phyloP scores from a whole-genome alignment of 768 basidiomycete species.

The Panaeolus cyanescens region DNA sequence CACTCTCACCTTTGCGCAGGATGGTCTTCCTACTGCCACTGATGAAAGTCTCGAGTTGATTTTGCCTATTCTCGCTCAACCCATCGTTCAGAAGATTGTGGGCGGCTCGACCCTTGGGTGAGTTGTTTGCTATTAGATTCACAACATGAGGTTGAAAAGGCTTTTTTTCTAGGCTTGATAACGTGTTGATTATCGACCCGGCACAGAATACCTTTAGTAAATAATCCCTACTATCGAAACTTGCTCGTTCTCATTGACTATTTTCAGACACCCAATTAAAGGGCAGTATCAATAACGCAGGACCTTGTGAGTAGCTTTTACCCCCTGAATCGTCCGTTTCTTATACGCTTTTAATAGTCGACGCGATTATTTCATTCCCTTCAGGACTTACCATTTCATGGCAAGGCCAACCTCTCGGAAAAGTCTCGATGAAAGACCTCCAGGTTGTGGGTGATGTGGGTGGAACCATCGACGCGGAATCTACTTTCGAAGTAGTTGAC shows the following conservation, averaged over 20 bases:
- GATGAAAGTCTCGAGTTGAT: conserved; percentile 64
- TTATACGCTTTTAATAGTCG: conserved; percentile 39
- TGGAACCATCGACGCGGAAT: conserved; percentile 53
- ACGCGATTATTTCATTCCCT: conserved; percentile 68
- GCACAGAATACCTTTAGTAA: conserved; percentile 58
- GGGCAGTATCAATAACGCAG: conserved; percentile 68
- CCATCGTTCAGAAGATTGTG: conserved; percentile 76
- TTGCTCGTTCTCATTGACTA: neutral
- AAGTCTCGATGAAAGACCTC: conserved; percentile 61
- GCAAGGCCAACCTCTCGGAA: conserved; percentile 58
- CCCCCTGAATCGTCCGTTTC: conserved; percentile 5
- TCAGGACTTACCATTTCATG: conserved; percentile 63
- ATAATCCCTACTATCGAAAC: conserved; percentile 6
- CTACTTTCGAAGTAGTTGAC: conserved; percentile 60
- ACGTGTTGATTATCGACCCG: conserved; percentile 62
- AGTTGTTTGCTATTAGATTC: neutral
- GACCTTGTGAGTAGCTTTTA: conserved; percentile 57
- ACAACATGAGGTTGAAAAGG: neutral
- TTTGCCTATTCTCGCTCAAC: conserved; percentile 68
- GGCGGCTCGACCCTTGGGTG: conserved; percentile 54
- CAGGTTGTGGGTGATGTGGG: conserved; percentile 63
- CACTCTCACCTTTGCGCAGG: conserved; percentile 61
- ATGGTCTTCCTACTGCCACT: conserved; percentile 54
- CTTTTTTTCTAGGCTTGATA: conserved; percentile 46
- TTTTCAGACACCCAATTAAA: conserved; percentile 50